Conservation (phyloP, 441 rosid genomes). For the Croton laevigatus region DNA sequence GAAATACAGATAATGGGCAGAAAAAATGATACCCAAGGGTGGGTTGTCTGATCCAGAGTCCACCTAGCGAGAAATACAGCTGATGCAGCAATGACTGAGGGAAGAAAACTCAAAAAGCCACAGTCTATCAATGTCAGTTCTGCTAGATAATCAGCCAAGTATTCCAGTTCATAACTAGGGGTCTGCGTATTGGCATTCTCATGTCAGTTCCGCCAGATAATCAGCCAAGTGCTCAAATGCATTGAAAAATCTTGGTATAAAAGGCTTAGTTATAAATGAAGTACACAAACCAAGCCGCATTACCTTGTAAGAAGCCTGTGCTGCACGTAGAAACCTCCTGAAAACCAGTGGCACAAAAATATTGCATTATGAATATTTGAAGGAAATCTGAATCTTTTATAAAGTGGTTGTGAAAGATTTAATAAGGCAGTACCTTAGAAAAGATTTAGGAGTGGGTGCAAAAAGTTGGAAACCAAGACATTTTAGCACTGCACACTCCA, state of each 20-base stretch:
- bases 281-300: conserved; percentile 1
- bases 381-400: neutral
- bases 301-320: conserved; percentile 71
- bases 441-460: conserved; percentile 71
- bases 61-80: conserved; percentile 79
- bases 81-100: conserved; percentile 76
- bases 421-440: conserved; percentile 56
- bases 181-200: conserved; percentile 38
- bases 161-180: conserved; percentile 58
- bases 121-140: conserved; percentile 66
- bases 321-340: conserved; percentile 82
- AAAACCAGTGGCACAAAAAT: conserved; percentile 20
- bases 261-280: neutral
- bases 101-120: conserved; percentile 56
- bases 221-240: conserved; percentile 73
- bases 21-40: conserved; percentile 68
- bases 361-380: neutral
- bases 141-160: conserved; percentile 68
- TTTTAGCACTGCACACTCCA: conserved; percentile 67
- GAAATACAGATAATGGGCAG: conserved; percentile 11
- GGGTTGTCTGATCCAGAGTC: conserved; percentile 61
- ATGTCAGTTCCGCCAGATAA: conserved; percentile 71
- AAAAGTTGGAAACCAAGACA: conserved; percentile 58
- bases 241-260: neutral
- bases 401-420: conserved; percentile 3